Conservation (phyloP, 352 stramenopile species). For the Aphanomyces astaci region DNA sequence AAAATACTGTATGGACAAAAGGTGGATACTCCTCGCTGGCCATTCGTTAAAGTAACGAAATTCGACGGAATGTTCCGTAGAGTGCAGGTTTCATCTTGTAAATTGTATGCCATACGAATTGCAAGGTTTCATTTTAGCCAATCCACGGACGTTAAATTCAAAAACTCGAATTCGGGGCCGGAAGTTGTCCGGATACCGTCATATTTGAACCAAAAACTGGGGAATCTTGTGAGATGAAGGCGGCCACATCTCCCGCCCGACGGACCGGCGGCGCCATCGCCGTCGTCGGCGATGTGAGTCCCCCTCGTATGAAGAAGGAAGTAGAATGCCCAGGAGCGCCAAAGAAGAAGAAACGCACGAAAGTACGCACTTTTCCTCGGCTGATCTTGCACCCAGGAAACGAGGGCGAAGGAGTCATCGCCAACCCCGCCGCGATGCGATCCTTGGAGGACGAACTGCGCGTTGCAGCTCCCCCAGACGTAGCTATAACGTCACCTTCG, state of each 20-base stretch:
- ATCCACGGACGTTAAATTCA: neutral
- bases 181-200: neutral
- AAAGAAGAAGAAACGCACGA: slow-evolving; percentile 13
- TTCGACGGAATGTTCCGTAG: neutral
- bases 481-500: neutral
- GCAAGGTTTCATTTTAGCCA: neutral
- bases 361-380: neutral
- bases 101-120: slow-evolving; percentile 6
- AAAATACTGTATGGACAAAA: neutral
- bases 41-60: neutral
- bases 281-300: neutral
- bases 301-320: slow-evolving; percentile 15
- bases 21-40: neutral
- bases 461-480: slow-evolving; percentile 5
- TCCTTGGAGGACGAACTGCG: slow-evolving; percentile 19
- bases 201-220: neutral
- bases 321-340: slow-evolving; percentile 18
- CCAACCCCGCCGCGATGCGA: neutral
- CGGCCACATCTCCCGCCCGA: neutral
- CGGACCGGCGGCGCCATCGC: neutral
- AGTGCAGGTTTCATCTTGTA: neutral
- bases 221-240: slow-evolving; percentile 4
- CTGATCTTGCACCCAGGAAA: neutral
- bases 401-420: neutral
- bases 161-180: neutral